These are phyloP conservation scores for Hibiscus tridactylites DNA, from an alignment of 345 rosid species.

Conservation along the genomic window DNA sequence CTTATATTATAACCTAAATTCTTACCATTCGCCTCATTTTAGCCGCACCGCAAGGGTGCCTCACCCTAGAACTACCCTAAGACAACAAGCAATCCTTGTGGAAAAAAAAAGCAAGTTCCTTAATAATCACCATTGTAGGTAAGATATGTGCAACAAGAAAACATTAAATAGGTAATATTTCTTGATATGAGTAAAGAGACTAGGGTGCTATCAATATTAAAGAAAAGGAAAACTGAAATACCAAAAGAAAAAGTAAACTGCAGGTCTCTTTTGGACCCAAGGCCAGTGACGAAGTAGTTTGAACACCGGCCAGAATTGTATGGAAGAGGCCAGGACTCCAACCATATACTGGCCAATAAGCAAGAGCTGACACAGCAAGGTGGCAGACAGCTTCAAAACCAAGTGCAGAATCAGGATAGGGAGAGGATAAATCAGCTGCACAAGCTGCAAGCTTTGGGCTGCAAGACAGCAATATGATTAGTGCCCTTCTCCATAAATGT, in stretches of 20 bases:
- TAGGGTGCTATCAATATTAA: not conserved
- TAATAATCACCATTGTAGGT: not conserved
- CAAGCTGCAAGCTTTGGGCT: slow-evolving; percentile 95
- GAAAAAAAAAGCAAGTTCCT: not conserved
- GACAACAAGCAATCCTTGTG: not conserved
- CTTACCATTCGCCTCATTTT: too few relatives aligned
- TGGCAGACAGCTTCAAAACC: slow-evolving; percentile 95
- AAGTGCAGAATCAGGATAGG: slow-evolving; percentile 85
- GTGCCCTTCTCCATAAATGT: slow-evolving; percentile 15
- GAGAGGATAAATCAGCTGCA: slow-evolving; percentile 84
- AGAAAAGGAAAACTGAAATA: slow-evolving; percentile 31
- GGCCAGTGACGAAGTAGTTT: slow-evolving; percentile 57
- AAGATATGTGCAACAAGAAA: not conserved
- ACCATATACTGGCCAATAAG: slow-evolving; percentile 89
- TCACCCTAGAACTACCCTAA: not conserved
- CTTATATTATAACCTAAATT: too few relatives aligned
- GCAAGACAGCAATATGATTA: slow-evolving; percentile 29
- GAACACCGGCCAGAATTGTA: slow-evolving; percentile 70
- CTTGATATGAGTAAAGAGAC: not conserved
- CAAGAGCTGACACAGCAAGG: slow-evolving; percentile 82
- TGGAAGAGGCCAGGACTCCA: slow-evolving; percentile 96
- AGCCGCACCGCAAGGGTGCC: too few relatives aligned
- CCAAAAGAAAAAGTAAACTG: slow-evolving; percentile 87
- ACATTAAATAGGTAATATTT: not conserved
- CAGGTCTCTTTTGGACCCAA: slow-evolving; percentile 97